Base-by-base conservation (phyloP, 192 early-diverging fungal species). In the Coemansia guatemalensis region DNA sequence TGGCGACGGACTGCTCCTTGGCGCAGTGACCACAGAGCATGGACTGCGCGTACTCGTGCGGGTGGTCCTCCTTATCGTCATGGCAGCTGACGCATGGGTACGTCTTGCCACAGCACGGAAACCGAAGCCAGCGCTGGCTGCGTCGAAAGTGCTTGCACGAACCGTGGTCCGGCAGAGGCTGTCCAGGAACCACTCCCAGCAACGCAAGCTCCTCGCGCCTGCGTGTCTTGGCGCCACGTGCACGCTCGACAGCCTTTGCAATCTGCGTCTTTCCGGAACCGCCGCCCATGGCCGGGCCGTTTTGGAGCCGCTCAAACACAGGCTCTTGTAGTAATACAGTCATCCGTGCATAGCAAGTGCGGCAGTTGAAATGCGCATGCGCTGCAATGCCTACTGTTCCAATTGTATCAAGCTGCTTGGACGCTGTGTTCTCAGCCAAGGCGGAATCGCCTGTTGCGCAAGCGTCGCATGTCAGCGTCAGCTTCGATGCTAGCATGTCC, bases 41-140 rank as follows among this genome's bases (percentile, higher is more conserved):
- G n/a, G 87, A 69, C 53, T 83, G 91, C 0, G 93, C 93, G 71
- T 82, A 85, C 59, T 84, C 83, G 49, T 82, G 74, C 49, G 82
- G 79, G 62, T 95, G 93, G 33, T 79, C 85, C 56, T 93, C 89
- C 44, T 82, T 74, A 2, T 85, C 84, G 55, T 94, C 91, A 53
- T 97, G 95, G 69, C 95, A 97, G 2, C 82, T 55, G 71, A 93
- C 93, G 60, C 95, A 97, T 0, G 93, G 84, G 64, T 85, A 92
- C 12, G 91, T 73, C 68, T 87, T 91, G 56, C 84, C 85, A 65
- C 95, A 97, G 82, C 95, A 97, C 1, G 93, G 88, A 70, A 97
- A 97, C 20, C 95, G 85, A 76, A 97, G 91, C 92, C 93, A 97
- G 22, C 95, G 83, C 44, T 87, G 87, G 21, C 91, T 93, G 71